Conservation (phyloP, 2,329 filamentous ascomycete genomes). For the Aphanocladium album region DNA sequence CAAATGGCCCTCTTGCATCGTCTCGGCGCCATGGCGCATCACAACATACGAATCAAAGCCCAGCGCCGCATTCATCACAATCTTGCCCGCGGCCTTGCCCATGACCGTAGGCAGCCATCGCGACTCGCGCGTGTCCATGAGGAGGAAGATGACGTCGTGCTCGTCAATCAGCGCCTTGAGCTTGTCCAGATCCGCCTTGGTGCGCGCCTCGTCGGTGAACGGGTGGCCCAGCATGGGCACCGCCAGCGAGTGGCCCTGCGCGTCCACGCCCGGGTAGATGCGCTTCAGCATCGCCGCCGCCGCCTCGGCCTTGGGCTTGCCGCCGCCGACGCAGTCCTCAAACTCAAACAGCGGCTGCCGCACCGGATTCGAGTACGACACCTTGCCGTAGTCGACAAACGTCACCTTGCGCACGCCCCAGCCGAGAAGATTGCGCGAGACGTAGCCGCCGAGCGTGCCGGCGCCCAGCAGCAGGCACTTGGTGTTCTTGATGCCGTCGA, state of each 20-base stretch:
- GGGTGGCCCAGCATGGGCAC: constrained; percentile 97
- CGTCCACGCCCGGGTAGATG: constrained; percentile 88
- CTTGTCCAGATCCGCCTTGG: constrained; percentile 68
- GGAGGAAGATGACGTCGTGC: constrained; percentile 90
- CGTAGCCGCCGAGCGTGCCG: constrained; percentile 89
- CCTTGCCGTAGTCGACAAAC: constrained; percentile 87
- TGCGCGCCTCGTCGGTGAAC: constrained; percentile 65
- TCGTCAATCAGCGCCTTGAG: constrained; percentile 70
- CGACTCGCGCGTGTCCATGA: constrained; percentile 94
- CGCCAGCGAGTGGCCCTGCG: constrained; percentile 71
- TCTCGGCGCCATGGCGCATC: constrained; percentile 83
- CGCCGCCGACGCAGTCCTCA: constrained; percentile 80
- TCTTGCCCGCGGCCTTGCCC: constrained; percentile 87
- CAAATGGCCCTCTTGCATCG: constrained; percentile 49
- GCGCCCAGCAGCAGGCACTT: constrained; percentile 88
- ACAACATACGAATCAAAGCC: constrained; percentile 97
- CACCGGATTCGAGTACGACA: constrained; percentile 95
- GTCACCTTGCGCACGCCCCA: constrained; percentile 96
- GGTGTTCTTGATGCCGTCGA: constrained; percentile 83
- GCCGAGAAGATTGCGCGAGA: constrained; percentile 84
- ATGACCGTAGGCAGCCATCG: constrained; percentile 95
- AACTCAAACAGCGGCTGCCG: constrained; percentile 91
- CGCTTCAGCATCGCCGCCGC: constrained; percentile 75
- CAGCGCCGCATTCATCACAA: constrained; percentile 93
- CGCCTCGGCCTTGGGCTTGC: constrained; percentile 73